phyloP scores from a whole-genome alignment of 2,329 filamentous ascomycete genomes.

The Penicillium sp. region DNA sequence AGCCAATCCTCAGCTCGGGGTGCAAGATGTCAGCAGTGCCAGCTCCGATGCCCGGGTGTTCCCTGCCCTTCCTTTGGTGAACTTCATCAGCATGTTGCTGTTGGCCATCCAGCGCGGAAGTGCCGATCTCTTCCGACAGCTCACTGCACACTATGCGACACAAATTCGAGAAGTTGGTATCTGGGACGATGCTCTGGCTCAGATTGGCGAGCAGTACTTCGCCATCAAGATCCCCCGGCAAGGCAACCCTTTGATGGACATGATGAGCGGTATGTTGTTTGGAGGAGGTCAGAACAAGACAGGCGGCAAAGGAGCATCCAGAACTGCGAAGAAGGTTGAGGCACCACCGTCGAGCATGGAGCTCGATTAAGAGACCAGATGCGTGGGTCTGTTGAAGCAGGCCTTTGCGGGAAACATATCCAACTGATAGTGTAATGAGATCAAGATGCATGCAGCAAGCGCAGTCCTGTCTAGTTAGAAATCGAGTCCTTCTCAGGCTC shows the following conservation, averaged over 20 bases:
- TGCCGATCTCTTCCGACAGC: constrained; percentile 74
- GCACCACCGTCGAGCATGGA: constrained; percentile 46
- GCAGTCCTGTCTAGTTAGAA: constrained; percentile 17
- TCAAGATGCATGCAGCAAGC: constrained; percentile 14
- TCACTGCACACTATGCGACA: constrained; percentile 75
- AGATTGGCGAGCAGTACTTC: constrained; percentile 97
- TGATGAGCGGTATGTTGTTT: constrained; percentile 95
- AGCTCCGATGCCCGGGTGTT: constrained; percentile 76
- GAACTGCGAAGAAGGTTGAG: constrained; percentile 48
- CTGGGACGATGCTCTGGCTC: constrained; percentile 80
- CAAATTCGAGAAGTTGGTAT: constrained; percentile 73
- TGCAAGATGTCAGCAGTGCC: constrained; percentile 76
- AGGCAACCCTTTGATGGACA: constrained; percentile 90
- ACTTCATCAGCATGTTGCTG: constrained; percentile 84
- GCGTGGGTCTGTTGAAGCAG: neutral
- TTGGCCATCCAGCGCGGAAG: constrained; percentile 77
- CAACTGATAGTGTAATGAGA: constrained; percentile 18
- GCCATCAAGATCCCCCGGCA: constrained; percentile 82
- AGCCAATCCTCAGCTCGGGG: constrained; percentile 61
- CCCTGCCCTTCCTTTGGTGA: constrained; percentile 87
- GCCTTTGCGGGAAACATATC: constrained; percentile 10
- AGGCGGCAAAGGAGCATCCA: constrained; percentile 39
- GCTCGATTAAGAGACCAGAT: constrained; percentile 37
- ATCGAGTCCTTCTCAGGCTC: constrained; percentile 60
- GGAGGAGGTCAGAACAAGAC: constrained; percentile 49